A percentile compares a stretch with the other conserved stretches of the same genome.
Conservation (phyloP, 2,329 filamentous ascomycete genomes). For the Fusarium staphyleae region DNA sequence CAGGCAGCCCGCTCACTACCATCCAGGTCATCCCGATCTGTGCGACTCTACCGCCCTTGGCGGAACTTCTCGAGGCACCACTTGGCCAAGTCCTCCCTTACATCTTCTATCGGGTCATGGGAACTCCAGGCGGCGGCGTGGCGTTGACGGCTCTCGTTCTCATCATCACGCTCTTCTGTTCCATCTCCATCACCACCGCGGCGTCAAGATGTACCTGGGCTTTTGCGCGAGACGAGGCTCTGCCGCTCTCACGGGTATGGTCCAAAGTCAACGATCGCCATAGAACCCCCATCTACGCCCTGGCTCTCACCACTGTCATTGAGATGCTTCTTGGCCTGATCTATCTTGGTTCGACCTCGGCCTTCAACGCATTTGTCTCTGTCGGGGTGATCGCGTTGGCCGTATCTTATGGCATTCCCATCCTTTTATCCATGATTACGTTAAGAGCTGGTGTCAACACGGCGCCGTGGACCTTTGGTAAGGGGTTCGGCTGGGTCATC, state of each 20-base stretch:
- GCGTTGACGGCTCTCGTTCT: conserved; percentile 77
- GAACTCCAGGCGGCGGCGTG: conserved; percentile 77
- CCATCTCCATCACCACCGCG: conserved; percentile 76
- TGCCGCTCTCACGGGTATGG: conserved; percentile 73
- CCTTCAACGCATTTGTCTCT: conserved; percentile 80
- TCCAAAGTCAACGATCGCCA: conserved; percentile 68
- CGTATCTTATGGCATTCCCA: conserved; percentile 77
- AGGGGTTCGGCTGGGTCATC: conserved; percentile 68
- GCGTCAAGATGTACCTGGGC: conserved; percentile 77
- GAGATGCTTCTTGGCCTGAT: conserved; percentile 77
- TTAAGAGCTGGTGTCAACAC: conserved; percentile 67
- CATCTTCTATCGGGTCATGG: conserved; percentile 77
- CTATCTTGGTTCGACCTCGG: conserved; percentile 78
- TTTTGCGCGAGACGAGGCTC: conserved; percentile 76
- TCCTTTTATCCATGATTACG: conserved; percentile 72
- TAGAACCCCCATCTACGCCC: conserved; percentile 73
- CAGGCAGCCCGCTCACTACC: neutral
- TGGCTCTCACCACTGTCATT: conserved; percentile 71
- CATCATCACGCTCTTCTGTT: conserved; percentile 78
- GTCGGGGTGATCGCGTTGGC: conserved; percentile 81
- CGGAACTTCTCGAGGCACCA: conserved; percentile 68
- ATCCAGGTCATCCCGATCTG: conserved; percentile 35
- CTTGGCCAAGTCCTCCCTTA: conserved; percentile 78
- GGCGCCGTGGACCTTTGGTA: conserved; percentile 71
- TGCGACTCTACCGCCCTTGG: conserved; percentile 75